Evolutionary conservation across 768 basidiomycete species (phyloP).

Genomic region (Postia placenta): DNA sequence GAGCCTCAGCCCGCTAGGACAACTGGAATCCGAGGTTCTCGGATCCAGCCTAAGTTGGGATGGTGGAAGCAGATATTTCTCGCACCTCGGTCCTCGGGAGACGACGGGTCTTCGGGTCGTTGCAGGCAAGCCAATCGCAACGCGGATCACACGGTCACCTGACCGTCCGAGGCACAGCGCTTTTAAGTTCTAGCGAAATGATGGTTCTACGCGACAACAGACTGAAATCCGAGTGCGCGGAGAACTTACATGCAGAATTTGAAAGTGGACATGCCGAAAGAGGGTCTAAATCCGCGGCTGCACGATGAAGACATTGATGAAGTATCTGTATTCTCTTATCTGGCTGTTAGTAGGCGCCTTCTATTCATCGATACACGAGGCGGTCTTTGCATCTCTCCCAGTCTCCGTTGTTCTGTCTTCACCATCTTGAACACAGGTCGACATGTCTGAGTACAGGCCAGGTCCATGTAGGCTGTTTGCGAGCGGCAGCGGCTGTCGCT

Average conservation of each 20-base stretch:
- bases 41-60: too few species aligned
- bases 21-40: too few species aligned
- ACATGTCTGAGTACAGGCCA: background rate
- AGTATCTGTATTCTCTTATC: background rate
- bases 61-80: too few species aligned
- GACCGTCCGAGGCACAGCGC: too few species aligned
- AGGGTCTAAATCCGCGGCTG: background rate
- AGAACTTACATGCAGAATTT: too few species aligned
- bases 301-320: background rate
- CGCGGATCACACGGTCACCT: background rate
- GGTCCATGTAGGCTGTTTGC: background rate
- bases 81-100: too few species aligned
- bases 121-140: background rate
- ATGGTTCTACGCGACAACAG: background rate
- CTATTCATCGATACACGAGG: background rate
- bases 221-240: background rate
- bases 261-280: background rate
- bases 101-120: too few species aligned
- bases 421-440: background rate
- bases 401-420: background rate
- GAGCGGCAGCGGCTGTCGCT: conserved; percentile 3
- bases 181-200: background rate
- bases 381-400: background rate
- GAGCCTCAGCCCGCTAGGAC: too few species aligned
- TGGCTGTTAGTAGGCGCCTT: background rate